Evolutionary conservation across 352 stramenopile genomes (phyloP).

Genomic region (Thalassiosira allenii): DNA sequence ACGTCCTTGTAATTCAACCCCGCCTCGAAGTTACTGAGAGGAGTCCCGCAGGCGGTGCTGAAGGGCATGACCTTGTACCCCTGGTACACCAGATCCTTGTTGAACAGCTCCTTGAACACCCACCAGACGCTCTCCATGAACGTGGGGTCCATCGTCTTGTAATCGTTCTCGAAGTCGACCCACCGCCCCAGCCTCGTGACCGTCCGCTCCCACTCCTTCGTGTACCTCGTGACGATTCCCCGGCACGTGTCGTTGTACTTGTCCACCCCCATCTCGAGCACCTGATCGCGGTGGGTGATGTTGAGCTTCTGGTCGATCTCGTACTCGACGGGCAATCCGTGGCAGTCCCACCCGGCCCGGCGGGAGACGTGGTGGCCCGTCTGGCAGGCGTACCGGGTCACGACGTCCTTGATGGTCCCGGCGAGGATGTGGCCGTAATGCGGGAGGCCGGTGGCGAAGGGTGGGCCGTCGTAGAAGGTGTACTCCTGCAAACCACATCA

Average conservation of each 20-base stretch:
- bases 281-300: slow-evolving; percentile 97
- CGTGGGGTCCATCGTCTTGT: slow-evolving; percentile 99
- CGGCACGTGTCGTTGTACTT: slow-evolving; percentile 99
- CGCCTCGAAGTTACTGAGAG: slow-evolving; percentile 99
- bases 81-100: slow-evolving; percentile 99
- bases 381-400: slow-evolving; percentile 99
- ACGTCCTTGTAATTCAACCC: slow-evolving; percentile 99
- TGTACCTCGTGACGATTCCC: slow-evolving; percentile 97
- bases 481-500: slow-evolving; percentile 81
- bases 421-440: slow-evolving; percentile 99
- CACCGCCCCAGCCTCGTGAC: slow-evolving; percentile 98
- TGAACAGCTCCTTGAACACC: slow-evolving; percentile 97
- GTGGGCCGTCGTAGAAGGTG: slow-evolving; percentile 99
- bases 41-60: slow-evolving; percentile 96
- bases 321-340: slow-evolving; percentile 98
- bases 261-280: slow-evolving; percentile 96
- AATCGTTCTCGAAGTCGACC: slow-evolving; percentile 99
- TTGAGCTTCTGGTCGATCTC: slow-evolving; percentile 99
- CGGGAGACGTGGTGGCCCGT: slow-evolving; percentile 96
- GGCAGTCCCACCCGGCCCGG: slow-evolving; percentile 99
- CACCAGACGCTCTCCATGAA: slow-evolving; percentile 99
- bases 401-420: slow-evolving; percentile 99
- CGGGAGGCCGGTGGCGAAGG: slow-evolving; percentile 98
- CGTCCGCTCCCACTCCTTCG: slow-evolving; percentile 97
- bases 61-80: slow-evolving; percentile 99